A percentile compares a stretch with the other conserved stretches of the same genome.
Evolutionary conservation across 1,284 basidiomycete species (phyloP).

Genomic region (Sutorius eximius): DNA sequence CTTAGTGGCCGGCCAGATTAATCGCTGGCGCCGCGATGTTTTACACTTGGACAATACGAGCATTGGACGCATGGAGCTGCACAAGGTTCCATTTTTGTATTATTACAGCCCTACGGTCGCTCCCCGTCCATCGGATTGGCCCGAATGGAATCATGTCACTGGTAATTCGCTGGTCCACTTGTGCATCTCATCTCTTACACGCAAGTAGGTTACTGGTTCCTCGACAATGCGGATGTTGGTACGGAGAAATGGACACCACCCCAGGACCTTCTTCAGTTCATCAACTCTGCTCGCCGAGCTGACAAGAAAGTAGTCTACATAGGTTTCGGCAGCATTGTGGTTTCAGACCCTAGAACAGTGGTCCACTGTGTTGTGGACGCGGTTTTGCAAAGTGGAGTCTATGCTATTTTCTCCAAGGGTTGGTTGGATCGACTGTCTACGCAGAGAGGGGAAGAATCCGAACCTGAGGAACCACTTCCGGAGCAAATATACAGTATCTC

Average conservation of each 20-base stretch:
- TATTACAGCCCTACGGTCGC: too few species aligned
- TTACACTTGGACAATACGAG: slow-evolving; percentile 62
- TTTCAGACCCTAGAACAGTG: slow-evolving; percentile 91
- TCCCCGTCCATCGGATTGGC: slow-evolving; percentile 61
- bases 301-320: slow-evolving; percentile 96
- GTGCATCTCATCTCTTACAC: slow-evolving; percentile 10
- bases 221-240: slow-evolving; percentile 86
- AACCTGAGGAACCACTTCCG: slow-evolving; percentile 70
- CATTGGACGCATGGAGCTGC: too few species aligned
- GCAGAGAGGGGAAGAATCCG: slow-evolving; percentile 58
- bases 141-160: slow-evolving; percentile 96
- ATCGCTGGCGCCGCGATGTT: slow-evolving; percentile 84
- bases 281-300: slow-evolving; percentile 69
- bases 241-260: slow-evolving; percentile 88
- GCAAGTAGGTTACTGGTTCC: slow-evolving; percentile 85
- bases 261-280: slow-evolving; percentile 76
- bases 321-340: slow-evolving; percentile 98
- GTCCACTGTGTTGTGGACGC: slow-evolving; percentile 89
- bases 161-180: slow-evolving; percentile 44
- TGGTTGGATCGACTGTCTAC: slow-evolving; percentile 92
- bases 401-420: slow-evolving; percentile 93
- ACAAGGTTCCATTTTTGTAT: too few species aligned
- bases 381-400: slow-evolving; percentile 79
- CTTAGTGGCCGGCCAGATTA: slow-evolving; percentile 90
- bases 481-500: slow-evolving; percentile 80